These are phyloP conservation scores for Coniferiporia sulphurascens DNA, from an alignment of 1,284 basidiomycete species.

Conservation along the genomic window DNA sequence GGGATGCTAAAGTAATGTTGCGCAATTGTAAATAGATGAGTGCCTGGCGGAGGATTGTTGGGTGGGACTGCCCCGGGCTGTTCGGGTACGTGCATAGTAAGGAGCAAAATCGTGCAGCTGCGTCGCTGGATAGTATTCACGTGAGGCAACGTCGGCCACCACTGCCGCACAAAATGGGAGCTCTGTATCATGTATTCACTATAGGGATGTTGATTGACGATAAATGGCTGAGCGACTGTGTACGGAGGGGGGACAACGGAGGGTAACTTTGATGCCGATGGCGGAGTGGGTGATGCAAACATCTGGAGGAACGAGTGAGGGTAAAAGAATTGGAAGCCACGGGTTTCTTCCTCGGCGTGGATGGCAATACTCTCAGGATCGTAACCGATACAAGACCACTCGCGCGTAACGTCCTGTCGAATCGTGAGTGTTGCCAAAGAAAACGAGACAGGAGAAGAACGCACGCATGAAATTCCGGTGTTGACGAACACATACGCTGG, in stretches of 20 bases:
- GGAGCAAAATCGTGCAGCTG: slow-evolving; percentile 66
- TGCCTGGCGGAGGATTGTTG: slow-evolving; percentile 14
- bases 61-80: slow-evolving; percentile 25
- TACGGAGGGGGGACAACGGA: slow-evolving; percentile 14
- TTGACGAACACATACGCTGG: slow-evolving; percentile 64
- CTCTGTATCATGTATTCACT: slow-evolving; percentile 31
- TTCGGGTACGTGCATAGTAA: slow-evolving; percentile 51
- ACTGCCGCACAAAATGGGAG: slow-evolving; percentile 71
- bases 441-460: slow-evolving; percentile 27
- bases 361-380: slow-evolving; percentile 55
- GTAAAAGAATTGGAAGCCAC: slow-evolving; percentile 54
- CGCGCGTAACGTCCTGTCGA: slow-evolving; percentile 8
- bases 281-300: slow-evolving; percentile 24
- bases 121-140: slow-evolving; percentile 45
- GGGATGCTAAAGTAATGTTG: slow-evolving; percentile 74
- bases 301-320: slow-evolving; percentile 44
- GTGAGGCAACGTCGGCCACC: slow-evolving; percentile 63
- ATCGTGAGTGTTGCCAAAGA: background rate
- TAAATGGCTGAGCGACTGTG: slow-evolving; percentile 44
- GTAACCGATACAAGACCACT: slow-evolving; percentile 69
- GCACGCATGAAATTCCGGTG: slow-evolving; percentile 65
- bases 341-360: slow-evolving; percentile 59
- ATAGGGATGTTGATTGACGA: slow-evolving; percentile 6
- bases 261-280: slow-evolving; percentile 11
- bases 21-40: slow-evolving; percentile 50